These are phyloP conservation scores for Globisporangium parvum DNA, from an alignment of 352 stramenopile species.

Conservation along the genomic window DNA sequence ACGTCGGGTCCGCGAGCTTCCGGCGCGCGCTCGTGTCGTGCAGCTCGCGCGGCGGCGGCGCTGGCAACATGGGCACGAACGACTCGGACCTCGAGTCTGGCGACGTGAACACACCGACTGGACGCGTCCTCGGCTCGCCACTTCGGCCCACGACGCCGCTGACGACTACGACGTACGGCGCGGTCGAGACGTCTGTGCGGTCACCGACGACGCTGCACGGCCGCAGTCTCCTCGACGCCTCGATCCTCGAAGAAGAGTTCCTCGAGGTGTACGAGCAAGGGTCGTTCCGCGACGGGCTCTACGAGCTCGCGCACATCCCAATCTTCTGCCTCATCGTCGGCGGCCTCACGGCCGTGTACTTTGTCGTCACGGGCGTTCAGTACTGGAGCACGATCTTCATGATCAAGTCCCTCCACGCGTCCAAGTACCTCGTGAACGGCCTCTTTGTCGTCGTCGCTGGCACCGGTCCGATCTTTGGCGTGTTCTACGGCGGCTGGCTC, in stretches of 20 bases:
- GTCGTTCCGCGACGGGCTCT: conserved; percentile 54
- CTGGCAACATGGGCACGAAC: background rate
- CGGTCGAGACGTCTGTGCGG: conserved; percentile 41
- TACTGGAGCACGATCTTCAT: conserved; percentile 88
- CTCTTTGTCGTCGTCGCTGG: conserved; percentile 78
- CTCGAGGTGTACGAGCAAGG: conserved; percentile 65
- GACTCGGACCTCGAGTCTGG: conserved; percentile 18
- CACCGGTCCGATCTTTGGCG: conserved; percentile 72
- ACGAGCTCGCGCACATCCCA: conserved; percentile 57
- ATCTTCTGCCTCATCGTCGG: conserved; percentile 77
- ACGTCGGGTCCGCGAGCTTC: conserved; percentile 27
- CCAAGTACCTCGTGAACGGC: conserved; percentile 78
- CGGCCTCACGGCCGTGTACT: conserved; percentile 77
- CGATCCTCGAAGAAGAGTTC: conserved; percentile 70
- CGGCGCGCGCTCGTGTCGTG: conserved; percentile 16
- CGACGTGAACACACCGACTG: background rate
- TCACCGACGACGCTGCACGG: conserved; percentile 22
- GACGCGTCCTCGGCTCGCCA: too few relatives aligned
- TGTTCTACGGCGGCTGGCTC: conserved; percentile 78
- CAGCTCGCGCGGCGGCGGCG: conserved; percentile 21
- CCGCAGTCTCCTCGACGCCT: conserved; percentile 53
- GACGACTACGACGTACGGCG: conserved; percentile 38
- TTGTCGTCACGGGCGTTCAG: conserved; percentile 82
- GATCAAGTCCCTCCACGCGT: conserved; percentile 79
- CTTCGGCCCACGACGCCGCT: too few relatives aligned